These are phyloP conservation scores for Stenogyne calaminthoides DNA, from an alignment of 305 asterid genomes.

Conservation along the genomic window DNA sequence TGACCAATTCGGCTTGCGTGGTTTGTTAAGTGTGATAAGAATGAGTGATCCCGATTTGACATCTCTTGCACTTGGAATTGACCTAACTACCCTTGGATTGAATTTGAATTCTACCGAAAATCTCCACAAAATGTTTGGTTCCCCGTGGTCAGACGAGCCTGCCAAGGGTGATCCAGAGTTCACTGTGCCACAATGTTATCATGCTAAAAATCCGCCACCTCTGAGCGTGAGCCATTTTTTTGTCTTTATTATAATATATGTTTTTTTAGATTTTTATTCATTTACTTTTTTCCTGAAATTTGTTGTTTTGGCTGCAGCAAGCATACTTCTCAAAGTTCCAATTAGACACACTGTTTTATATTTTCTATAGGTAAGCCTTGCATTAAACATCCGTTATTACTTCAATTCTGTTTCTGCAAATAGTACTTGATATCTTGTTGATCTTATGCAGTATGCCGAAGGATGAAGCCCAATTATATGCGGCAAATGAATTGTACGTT, in stretches of 20 bases:
- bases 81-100: conserved; percentile 91
- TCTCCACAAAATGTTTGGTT: conserved; percentile 82
- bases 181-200: conserved; percentile 85
- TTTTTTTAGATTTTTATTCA: conserved; percentile 23
- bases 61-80: conserved; percentile 93
- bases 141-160: conserved; percentile 98
- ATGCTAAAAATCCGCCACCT: conserved; percentile 80
- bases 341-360: conserved; percentile 78
- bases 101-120: conserved; percentile 88
- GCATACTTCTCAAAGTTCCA: conserved; percentile 83
- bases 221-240: conserved; percentile 59
- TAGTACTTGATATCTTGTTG: conserved; percentile 23
- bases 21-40: conserved; percentile 83
- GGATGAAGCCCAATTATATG: conserved; percentile 90
- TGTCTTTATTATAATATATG: conserved; percentile 26
- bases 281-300: conserved; percentile 40
- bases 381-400: conserved; percentile 15
- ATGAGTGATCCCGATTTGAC: conserved; percentile 89
- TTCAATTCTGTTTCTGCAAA: conserved; percentile 24
- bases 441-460: conserved; percentile 86
- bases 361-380: conserved; percentile 70
- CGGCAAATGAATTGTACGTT: conserved; percentile 90
- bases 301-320: conserved; percentile 65
- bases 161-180: conserved; percentile 90
- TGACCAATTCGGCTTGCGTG: conserved; percentile 86